A percentile compares a stretch with the other conserved stretches of the same genome.
These are phyloP conservation scores for Crucihimalaya himalaica DNA, from an alignment of 345 rosid species.

Conservation along the genomic window DNA sequence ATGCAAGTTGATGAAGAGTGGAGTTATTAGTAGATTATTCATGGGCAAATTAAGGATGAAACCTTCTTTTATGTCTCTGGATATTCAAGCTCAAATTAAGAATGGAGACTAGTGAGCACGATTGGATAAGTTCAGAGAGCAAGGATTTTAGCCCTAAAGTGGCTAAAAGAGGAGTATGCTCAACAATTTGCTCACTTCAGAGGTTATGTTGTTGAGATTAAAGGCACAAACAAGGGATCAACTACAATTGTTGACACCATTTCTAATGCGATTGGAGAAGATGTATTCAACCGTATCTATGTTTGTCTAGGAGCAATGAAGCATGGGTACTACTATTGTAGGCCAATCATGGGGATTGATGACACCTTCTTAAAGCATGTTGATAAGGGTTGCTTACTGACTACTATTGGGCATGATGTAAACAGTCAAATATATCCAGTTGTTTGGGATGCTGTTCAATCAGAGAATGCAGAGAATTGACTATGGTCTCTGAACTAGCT, in stretches of 20 bases:
- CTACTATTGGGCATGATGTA: no score
- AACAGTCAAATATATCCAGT: no score
- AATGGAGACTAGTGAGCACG: not conserved
- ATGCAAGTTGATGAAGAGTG: not conserved
- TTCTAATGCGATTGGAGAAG: not conserved
- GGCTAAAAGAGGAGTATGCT: not conserved
- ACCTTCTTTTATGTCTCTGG: not conserved
- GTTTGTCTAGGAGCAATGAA: not conserved
- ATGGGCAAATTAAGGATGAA: not conserved
- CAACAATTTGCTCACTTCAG: not conserved
- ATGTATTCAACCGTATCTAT: not conserved
- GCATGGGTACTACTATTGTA: no score
- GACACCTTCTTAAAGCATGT: no score
- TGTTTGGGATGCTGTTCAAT: no score
- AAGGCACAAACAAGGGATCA: not conserved
- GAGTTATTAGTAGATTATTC: not conserved
- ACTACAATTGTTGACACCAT: not conserved
- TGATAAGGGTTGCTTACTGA: no score
- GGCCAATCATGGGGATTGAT: no score
- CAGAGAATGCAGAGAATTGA: no score
- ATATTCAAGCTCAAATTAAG: not conserved
- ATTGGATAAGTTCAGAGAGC: not conserved
- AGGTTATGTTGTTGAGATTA: not conserved
- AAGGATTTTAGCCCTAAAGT: not conserved
- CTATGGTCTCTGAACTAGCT: no score